phyloP scores from a whole-genome alignment of 352 stramenopile genomes.

The Nothophytophthora sp. region DNA sequence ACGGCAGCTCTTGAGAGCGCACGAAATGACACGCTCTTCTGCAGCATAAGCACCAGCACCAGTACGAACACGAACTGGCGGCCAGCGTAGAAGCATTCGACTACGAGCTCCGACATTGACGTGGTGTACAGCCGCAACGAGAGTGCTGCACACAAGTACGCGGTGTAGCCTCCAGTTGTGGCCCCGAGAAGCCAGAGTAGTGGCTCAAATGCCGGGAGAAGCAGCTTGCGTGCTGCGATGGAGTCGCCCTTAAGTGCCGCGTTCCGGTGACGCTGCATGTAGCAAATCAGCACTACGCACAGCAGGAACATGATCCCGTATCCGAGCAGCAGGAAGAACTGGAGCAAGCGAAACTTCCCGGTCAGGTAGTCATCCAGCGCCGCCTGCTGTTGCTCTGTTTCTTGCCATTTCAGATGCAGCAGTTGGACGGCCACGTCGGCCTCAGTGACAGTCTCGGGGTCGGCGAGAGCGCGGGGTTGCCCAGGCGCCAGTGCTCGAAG shows the following conservation, averaged over 20 bases:
- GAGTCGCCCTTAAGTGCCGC: conserved; percentile 35
- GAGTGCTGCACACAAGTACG: conserved; percentile 34
- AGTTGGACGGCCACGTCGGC: no score
- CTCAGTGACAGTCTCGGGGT: no score
- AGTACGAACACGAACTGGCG: conserved; percentile 51
- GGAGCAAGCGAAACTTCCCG: conserved; percentile 30
- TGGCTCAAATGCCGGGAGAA: conserved; percentile 52
- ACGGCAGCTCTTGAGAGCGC: conserved; percentile 33
- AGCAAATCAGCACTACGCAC: conserved; percentile 32
- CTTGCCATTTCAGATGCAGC: no score
- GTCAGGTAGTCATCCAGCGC: conserved; percentile 11
- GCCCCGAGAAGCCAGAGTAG: conserved; percentile 42
- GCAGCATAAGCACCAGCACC: conserved; percentile 52
- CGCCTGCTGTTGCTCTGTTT: no score
- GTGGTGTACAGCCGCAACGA: conserved; percentile 17
- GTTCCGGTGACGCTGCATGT: conserved; percentile 48
- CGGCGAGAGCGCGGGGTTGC: no score
- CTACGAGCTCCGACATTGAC: conserved; percentile 14
- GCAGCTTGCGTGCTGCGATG: conserved; percentile 41
- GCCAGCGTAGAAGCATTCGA: conserved; percentile 38
- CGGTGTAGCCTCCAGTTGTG: conserved; percentile 23
- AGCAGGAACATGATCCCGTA: conserved; percentile 39
- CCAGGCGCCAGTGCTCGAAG: no score
- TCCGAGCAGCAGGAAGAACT: conserved; percentile 33
- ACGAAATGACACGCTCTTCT: conserved; percentile 51